Evolutionary conservation across 2,329 filamentous ascomycete species (phyloP).

Genomic region (Exophiala spinifera): DNA sequence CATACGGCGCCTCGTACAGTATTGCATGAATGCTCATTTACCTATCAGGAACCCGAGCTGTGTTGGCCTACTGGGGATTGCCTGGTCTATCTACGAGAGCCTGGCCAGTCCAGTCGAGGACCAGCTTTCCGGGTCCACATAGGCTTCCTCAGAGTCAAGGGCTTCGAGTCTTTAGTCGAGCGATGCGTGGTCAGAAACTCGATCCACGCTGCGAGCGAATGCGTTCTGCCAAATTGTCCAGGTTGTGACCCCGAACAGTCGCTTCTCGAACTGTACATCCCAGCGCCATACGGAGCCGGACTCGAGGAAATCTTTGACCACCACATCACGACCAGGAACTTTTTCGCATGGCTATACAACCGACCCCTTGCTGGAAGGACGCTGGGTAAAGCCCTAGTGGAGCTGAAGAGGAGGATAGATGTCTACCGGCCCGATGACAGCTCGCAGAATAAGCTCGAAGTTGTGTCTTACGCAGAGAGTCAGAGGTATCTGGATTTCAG

Average conservation of each 20-base stretch:
- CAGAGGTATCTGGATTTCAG: constrained; percentile 68
- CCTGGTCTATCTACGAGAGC: constrained; percentile 29
- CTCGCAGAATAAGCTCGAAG: constrained; percentile 58
- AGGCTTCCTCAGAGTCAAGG: constrained; percentile 21
- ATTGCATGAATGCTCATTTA: constrained; percentile 1
- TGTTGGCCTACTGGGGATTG: constrained; percentile 29
- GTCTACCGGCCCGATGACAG: constrained; percentile 54
- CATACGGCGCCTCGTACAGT: background rate
- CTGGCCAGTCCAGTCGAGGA: constrained; percentile 29
- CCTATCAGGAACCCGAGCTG: constrained; percentile 28
- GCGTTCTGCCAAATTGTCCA: constrained; percentile 24
- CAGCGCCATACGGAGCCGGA: constrained; percentile 21
- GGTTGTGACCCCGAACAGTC: constrained; percentile 23
- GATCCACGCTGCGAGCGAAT: constrained; percentile 19
- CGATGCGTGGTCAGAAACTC: constrained; percentile 24
- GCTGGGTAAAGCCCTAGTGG: constrained; percentile 62
- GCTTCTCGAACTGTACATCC: constrained; percentile 28
- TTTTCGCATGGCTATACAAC: constrained; percentile 30
- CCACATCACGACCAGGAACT: constrained; percentile 30
- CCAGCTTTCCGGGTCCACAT: constrained; percentile 29
- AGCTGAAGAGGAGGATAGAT: constrained; percentile 63
- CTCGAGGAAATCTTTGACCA: constrained; percentile 27
- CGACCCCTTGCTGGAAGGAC: constrained; percentile 35
- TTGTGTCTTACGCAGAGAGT: constrained; percentile 64
- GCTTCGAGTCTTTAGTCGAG: constrained; percentile 25